Percentiles rank a stretch among this genome's conserved stretches.
phyloP scores from a whole-genome alignment of 1,284 basidiomycete genomes.

The Puccinia hordei region DNA sequence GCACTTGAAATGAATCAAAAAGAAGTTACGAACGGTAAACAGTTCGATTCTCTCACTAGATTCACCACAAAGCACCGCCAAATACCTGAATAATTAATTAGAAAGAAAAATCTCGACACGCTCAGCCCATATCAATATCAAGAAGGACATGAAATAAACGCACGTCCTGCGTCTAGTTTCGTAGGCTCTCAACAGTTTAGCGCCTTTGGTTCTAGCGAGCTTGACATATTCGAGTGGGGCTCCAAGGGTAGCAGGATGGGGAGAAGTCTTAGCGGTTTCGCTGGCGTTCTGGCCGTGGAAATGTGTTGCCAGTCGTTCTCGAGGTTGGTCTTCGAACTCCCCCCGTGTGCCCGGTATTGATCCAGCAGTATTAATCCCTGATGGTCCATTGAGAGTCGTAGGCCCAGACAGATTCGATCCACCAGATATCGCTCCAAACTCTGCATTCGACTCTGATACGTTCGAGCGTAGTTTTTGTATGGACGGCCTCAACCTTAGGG shows the following conservation, averaged over 20 bases:
- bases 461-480: conserved; percentile 32
- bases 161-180: conserved; percentile 83
- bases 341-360: not conserved
- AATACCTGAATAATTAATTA: conserved; percentile 65
- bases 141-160: conserved; percentile 51
- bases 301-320: conserved; percentile 47
- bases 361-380: not conserved
- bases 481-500: conserved; percentile 1
- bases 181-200: conserved; percentile 75
- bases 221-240: conserved; percentile 75
- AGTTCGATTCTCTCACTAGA: conserved; percentile 86
- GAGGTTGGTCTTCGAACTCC: conserved; percentile 38
- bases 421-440: not conserved
- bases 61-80: conserved; percentile 85
- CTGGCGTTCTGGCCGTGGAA: conserved; percentile 32
- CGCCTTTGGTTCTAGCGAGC: conserved; percentile 81
- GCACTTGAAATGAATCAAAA: conserved; percentile 68
- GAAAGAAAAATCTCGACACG: conserved; percentile 10
- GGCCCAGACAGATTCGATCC: not conserved
- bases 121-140: not conserved
- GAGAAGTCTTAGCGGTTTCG: conserved; percentile 37
- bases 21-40: conserved; percentile 68
- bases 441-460: conserved; percentile 9
- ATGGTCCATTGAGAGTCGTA: not conserved
- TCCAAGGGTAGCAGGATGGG: conserved; percentile 47